Base-by-base conservation (phyloP, 129 eudicot genomes). In the Smallanthus sonchifolius region DNA sequence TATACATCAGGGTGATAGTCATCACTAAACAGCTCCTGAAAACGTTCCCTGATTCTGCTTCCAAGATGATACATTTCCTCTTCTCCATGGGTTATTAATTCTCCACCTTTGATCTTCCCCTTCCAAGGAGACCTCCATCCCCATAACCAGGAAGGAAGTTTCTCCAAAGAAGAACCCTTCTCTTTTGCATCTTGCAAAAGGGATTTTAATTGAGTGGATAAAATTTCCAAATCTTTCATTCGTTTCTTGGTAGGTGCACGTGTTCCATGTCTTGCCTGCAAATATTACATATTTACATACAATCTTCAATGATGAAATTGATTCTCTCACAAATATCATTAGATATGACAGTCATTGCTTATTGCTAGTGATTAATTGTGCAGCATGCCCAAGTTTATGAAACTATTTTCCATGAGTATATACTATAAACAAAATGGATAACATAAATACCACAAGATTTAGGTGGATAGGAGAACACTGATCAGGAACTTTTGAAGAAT, bases 241-340 rank as follows among this genome's bases (percentile, higher is more conserved):
- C 80, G 86, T 82, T 91, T 95, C 88, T 86, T 95, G n/a, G 97
- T 95, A 54, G 99, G 99, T 66, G 96, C 90, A 81, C 97, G 92
- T 28, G 99, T 95, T 69, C 99, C 99, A 79, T 95, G 99, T 69
- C 99, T 83, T 57, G 97, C 97, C 99, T 95, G 88, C 68, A 74
- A 13, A 63, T 36, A 67, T 66, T 66, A 81, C 75, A 19, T 2
- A n/a, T n/a, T n/a, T n/a, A n/a, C n/a, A n/a, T n/a, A n/a, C n/a
- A n/a, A n/a, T n/a, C 10, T 52, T 55, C 9, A 44, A 36, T 52
- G 37, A 35, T 24, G 16, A 56, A 56, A 56, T 10, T 56, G 32
- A 30, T 2, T 59, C 15, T 6, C 56, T 59, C 65, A 30, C 38
- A 4, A 59, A 9, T 28, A 59, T 59, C 65, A 13, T 11, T 59